Base-by-base conservation (phyloP, 106 monocot genomes). In the Acanthochlamys bracteata region DNA sequence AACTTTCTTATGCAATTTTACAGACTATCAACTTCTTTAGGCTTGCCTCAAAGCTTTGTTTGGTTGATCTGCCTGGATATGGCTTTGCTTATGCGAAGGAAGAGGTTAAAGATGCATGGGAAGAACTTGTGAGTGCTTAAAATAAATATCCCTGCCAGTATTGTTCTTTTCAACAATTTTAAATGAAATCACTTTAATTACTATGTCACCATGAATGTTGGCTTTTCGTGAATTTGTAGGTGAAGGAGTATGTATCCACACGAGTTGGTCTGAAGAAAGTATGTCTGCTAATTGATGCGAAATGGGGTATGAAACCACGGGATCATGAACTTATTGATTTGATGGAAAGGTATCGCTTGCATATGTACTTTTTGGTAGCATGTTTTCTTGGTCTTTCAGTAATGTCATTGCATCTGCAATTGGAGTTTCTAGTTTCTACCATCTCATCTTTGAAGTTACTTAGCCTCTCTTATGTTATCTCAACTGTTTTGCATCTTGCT, bases 21-120 rank as follows among this genome's bases (percentile, higher is more conserved):
- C 80, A 98, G 98, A 98, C 83, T 6, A 86, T 98, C 41, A 98
- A 98, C 69, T 98, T 98, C 67, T 98, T 98, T 63, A 80, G 77
- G 65, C 85, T 98, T 66, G 98, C 79, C 23, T 75, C 84, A 73
- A 98, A 98, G 53, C 83, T 98, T 68, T 85, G 75, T 57, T 73
- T 98, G 20, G 98, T 98, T 71, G 98, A 98, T 75, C 75, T 98
- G 61, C 98, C 98, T 69, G 98, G 98, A 68, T 98, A 98, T 85
- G 98, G 98, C 56, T 98, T 98, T 85, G 98, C 98, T 41, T 98
- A 92, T 83, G 98, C 92, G 39, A 98, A 98, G 71, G 92, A 88
- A 42, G 98, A 98, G 77, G 88, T 92, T 41, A 92, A 89, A 75
- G 98, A 98, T 25, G 57, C 85, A 16, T 98, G 98, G 98, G 88